Conservation (phyloP, 164 flowering plant genomes). For the Stephania yunnanensis region DNA sequence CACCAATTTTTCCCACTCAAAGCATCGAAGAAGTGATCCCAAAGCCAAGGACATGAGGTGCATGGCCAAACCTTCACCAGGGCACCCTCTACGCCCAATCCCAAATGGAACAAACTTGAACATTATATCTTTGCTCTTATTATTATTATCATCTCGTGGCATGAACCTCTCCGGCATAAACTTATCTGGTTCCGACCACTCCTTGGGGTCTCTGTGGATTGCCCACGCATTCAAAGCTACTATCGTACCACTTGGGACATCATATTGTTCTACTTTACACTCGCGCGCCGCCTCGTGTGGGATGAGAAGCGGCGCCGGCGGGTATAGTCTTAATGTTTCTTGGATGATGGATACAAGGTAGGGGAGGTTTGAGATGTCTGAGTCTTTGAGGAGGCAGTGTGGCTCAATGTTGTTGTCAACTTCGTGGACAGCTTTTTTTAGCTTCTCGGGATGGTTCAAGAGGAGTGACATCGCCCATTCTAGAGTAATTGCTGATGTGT, state of each 20-base stretch:
- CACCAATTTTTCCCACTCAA: not conserved
- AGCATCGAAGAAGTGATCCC: not conserved
- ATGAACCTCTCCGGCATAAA: not conserved
- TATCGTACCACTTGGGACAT: too few relatives aligned
- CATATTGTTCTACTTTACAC: not conserved
- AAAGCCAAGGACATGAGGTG: not conserved
- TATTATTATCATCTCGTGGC: not conserved
- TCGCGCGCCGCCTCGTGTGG: not conserved
- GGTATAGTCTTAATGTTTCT: not conserved
- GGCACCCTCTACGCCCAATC: not conserved
- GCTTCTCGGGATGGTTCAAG: not conserved
- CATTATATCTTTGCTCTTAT: not conserved
- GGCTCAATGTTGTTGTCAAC: not conserved
- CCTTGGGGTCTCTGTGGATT: too few relatives aligned
- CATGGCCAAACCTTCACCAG: not conserved
- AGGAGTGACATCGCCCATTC: not conserved
- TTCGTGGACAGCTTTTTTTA: not conserved
- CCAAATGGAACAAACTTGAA: not conserved
- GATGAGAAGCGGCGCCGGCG: not conserved
- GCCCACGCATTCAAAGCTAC: too few relatives aligned
- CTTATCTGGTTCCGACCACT: not conserved
- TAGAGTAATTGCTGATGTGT: not conserved
- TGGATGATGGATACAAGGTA: not conserved
- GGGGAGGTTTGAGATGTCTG: not conserved
- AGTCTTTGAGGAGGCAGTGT: not conserved